Base-by-base conservation (phyloP, 495 filamentous ascomycete species). In the Entonaema liquescens region DNA sequence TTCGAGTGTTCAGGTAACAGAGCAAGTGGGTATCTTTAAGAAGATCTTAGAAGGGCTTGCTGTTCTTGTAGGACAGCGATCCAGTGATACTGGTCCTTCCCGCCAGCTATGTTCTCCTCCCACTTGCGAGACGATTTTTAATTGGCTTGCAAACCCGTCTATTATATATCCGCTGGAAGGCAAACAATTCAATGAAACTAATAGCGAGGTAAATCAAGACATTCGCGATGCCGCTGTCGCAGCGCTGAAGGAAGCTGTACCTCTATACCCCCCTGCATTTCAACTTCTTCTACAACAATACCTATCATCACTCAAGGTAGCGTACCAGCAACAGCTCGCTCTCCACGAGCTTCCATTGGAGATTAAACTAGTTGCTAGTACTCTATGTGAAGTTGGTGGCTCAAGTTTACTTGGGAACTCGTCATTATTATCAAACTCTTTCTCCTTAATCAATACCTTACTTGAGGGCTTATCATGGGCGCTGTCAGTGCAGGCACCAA, bases 11-110 rank as follows among this genome's bases (percentile, higher is more conserved):
- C 71, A 74, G 15, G 59, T 68, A 11, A 70, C 71, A 11, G 77
- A 79, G 25, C 68, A 76, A 35, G 65, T 68, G 2, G 74, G 74
- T 5, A 52, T 82, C 9, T 72, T 83, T 5, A 80, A 79, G 49
- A 78, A 82, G 53, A 71, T 78, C 1, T 70, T 78, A 53, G 72
- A 82, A 56, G 83, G 83, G 35, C 67, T 83, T 38, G 79, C 79
- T 0, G 62, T 74, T 50, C 71, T 83, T 1, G 74, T 78, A 25
- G 77, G 72, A 19, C 83, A 84, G 52, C 70, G 70, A 50, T 68
- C 72, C 1, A 68, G 63, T 25, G 40, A 33, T 61, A 19, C 29
- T 2, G 50, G 15, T 5, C 21, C 73, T 12, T 40, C 53, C 26
- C 54, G 42, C 4, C 72, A 77, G 56, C 56, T 84, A 29, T 80